Evolutionary conservation across 371 early-diverging fungal species (phyloP).

Genomic region (Actinomortierella ambigua): DNA sequence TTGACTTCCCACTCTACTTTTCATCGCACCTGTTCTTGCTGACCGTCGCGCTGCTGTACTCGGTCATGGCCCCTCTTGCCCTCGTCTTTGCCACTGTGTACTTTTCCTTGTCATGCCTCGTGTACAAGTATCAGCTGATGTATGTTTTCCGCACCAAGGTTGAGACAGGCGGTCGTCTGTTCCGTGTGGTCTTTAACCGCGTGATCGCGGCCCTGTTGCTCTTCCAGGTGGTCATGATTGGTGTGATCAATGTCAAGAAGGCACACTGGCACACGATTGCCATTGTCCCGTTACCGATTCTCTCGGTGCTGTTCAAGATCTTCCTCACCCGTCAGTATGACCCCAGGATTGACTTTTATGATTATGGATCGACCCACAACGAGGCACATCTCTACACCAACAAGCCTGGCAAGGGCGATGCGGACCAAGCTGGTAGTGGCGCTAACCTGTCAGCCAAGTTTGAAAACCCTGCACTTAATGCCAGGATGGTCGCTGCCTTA

Average conservation of each 20-base stretch:
- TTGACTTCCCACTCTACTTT: slow-evolving; percentile 75
- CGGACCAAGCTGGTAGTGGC: too few species aligned
- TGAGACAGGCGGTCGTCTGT: slow-evolving; percentile 81
- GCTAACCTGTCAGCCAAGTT: slow-evolving; percentile 19
- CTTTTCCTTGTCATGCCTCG: slow-evolving; percentile 70
- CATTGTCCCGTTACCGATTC: slow-evolving; percentile 63
- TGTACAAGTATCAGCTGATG: slow-evolving; percentile 78
- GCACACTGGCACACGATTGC: slow-evolving; percentile 52
- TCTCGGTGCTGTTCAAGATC: slow-evolving; percentile 65
- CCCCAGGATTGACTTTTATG: slow-evolving; percentile 58
- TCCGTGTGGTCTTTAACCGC: slow-evolving; percentile 79
- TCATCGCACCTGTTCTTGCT: slow-evolving; percentile 75
- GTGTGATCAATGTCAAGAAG: slow-evolving; percentile 56
- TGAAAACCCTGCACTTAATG: slow-evolving; percentile 31
- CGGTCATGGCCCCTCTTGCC: slow-evolving; percentile 77
- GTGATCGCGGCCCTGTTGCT: slow-evolving; percentile 62
- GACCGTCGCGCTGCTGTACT: slow-evolving; percentile 78
- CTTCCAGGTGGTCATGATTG: slow-evolving; percentile 75
- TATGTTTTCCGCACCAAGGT: slow-evolving; percentile 70
- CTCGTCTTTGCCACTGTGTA: slow-evolving; percentile 75
- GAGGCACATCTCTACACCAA: slow-evolving; percentile 18
- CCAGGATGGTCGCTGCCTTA: slow-evolving; percentile 28
- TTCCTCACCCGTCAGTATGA: slow-evolving; percentile 53
- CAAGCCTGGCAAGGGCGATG: slow-evolving; percentile 14
- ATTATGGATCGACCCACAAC: slow-evolving; percentile 36